phyloP scores from a whole-genome alignment of 1,284 basidiomycete genomes.

The Amylostereum areolatum region DNA sequence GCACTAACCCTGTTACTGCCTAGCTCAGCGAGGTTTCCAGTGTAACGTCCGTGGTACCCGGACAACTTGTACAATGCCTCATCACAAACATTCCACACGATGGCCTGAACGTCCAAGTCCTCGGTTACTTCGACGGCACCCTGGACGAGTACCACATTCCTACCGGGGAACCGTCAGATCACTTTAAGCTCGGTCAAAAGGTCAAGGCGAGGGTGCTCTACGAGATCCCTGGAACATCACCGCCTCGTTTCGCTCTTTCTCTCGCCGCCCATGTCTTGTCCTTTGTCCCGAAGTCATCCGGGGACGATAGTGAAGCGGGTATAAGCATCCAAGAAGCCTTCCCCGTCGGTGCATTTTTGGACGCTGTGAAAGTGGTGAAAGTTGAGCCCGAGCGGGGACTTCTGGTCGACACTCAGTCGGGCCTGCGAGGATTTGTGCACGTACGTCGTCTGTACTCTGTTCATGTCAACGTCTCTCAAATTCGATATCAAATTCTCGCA shows the following conservation, averaged over 20 bases:
- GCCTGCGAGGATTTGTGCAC: slow-evolving; percentile 79
- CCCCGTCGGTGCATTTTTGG: slow-evolving; percentile 70
- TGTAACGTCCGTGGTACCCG: slow-evolving; percentile 82
- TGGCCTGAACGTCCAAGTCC: slow-evolving; percentile 86
- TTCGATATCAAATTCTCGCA: slow-evolving; percentile 22
- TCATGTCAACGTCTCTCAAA: not conserved
- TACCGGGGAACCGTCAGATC: slow-evolving; percentile 38
- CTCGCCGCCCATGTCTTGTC: slow-evolving; percentile 69
- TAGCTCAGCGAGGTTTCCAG: slow-evolving; percentile 74
- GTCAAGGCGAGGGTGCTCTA: slow-evolving; percentile 88
- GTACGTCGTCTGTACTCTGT: slow-evolving; percentile 39
- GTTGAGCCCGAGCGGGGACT: slow-evolving; percentile 83
- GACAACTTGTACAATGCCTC: slow-evolving; percentile 78
- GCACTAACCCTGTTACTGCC: slow-evolving; percentile 7
- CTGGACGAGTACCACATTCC: slow-evolving; percentile 81
- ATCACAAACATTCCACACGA: slow-evolving; percentile 75
- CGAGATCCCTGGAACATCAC: slow-evolving; percentile 62
- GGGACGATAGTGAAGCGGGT: slow-evolving; percentile 20
- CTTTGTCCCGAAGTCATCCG: slow-evolving; percentile 37
- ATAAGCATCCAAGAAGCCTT: slow-evolving; percentile 50
- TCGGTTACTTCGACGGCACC: slow-evolving; percentile 93
- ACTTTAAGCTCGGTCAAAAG: slow-evolving; percentile 80
- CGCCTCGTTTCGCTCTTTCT: slow-evolving; percentile 79
- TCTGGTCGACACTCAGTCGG: slow-evolving; percentile 59
- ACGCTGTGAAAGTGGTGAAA: slow-evolving; percentile 65